Evolutionary conservation across 208 protist genomes (phyloP).

Genomic region (Sergeia podlipaevii): DNA sequence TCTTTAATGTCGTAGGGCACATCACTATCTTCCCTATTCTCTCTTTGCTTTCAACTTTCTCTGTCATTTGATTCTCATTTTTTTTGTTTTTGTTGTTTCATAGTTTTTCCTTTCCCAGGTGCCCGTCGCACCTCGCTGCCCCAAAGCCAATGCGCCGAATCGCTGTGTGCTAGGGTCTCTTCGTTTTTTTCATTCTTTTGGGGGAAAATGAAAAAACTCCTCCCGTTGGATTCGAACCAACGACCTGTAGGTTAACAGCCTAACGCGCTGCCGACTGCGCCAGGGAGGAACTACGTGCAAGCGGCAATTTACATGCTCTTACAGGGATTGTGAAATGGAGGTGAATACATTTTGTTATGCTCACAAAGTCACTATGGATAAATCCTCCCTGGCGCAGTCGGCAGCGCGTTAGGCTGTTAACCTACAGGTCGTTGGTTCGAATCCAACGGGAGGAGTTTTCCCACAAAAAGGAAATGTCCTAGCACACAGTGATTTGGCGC

Average conservation of each 20-base stretch:
- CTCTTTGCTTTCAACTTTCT: not conserved
- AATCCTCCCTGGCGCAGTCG: constrained; percentile 94
- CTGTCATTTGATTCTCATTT: not conserved
- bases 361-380: too few relatives aligned
- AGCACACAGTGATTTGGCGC: too few relatives aligned
- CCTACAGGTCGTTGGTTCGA: constrained; percentile 95
- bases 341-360: too few relatives aligned
- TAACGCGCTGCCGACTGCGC: constrained; percentile 95
- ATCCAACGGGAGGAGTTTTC: constrained; percentile 93
- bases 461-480: too few relatives aligned
- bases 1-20: constrained; percentile 8
- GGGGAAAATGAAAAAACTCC: constrained; percentile 67
- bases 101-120: not conserved
- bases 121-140: not conserved
- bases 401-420: constrained; percentile 95
- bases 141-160: not conserved
- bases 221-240: constrained; percentile 95
- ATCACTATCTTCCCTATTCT: not conserved
- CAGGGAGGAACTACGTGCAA: too few relatives aligned
- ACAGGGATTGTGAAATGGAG: too few relatives aligned
- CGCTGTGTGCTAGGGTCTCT: not conserved
- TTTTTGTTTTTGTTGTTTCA: constrained; percentile 1
- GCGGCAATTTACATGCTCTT: too few relatives aligned
- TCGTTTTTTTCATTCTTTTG: constrained; percentile 31
- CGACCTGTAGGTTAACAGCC: constrained; percentile 95